A percentile compares a stretch with the other conserved stretches of the same genome.
Evolutionary conservation across 2,329 filamentous ascomycete genomes (phyloP).

Genomic region (Fusarium sp.): DNA sequence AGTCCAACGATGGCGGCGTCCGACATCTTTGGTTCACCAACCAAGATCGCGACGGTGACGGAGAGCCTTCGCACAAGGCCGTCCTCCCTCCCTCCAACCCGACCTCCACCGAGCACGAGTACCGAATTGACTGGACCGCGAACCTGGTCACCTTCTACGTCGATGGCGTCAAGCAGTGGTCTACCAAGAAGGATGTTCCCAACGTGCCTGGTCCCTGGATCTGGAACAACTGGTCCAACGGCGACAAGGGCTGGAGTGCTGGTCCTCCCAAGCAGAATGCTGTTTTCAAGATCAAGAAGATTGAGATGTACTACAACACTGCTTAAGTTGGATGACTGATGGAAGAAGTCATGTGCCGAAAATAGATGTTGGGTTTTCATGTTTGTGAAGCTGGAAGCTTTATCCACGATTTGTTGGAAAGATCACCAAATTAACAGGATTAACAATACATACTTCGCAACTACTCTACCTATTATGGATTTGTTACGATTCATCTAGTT

Average conservation of each 20-base stretch:
- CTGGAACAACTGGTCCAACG: conserved; percentile 53
- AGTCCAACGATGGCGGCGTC: conserved; percentile 45
- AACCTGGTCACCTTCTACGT: conserved; percentile 46
- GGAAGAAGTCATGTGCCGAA: not conserved
- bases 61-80: conserved; percentile 27
- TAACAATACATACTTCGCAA: not conserved
- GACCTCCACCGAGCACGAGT: conserved; percentile 50
- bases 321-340: conserved; percentile 2
- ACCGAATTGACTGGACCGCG: conserved; percentile 51
- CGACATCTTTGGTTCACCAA: conserved; percentile 51
- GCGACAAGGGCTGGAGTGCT: conserved; percentile 49
- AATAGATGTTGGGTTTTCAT: not conserved
- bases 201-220: conserved; percentile 47
- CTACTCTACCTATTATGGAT: not conserved
- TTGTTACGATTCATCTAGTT: no score
- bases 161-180: conserved; percentile 47
- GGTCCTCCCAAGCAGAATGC: conserved; percentile 48
- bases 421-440: not conserved
- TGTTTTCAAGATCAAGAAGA: conserved; percentile 49
- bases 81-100: conserved; percentile 41
- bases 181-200: conserved; percentile 48
- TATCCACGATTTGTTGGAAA: no score
- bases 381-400: not conserved
- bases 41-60: conserved; percentile 47
- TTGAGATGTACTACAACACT: conserved; percentile 53